Base-by-base conservation (phyloP, 2,329 filamentous ascomycete species). In the Talaromyces amestolkiae region DNA sequence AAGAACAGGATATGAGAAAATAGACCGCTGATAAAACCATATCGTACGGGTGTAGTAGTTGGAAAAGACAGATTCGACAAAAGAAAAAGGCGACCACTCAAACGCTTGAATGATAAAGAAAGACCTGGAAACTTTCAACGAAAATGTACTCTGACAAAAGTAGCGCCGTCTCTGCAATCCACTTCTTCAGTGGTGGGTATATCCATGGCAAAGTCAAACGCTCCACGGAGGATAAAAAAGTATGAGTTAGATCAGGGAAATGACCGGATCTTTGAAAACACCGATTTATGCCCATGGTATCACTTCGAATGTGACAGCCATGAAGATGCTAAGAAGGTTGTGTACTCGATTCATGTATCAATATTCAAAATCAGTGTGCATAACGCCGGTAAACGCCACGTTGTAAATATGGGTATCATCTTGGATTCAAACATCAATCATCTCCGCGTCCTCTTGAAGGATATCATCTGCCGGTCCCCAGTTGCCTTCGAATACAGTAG, bases 401-500 rank as follows among this genome's bases (percentile, higher is more conserved):
- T 66, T 22, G 22, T 31, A 53, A 53, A 54, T 63, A 53, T 39
- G 39, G 51, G 61, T 58, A 53, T 62, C 61, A 63, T 67, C 17
- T 62, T 33, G n/a, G 45, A 22, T 64, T 80, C 74, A 83, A 70
- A 84, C 82, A 74, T 89, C 87, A 77, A 87, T 85, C 85, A 89
- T 89, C 75, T 89, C 87, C 54, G 85, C 82, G 74, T 85, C 82
- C 70, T 83, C 82, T 27, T 79, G 80, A 63, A 88, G 80, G 22
- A 88, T 81, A 68, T 88, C 85, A 69, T 89, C 89, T 27, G 85
- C 85, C 37, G 94, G 94, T 3, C 95, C 95, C 91, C 93, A 99
- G 75, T 92, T 95, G 68, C 95, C 95, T 80, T 99, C 95, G 72
- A 91, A 99, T 62, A 99, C 89, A 0, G 93, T 97, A n/a, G 95